Base-by-base conservation (phyloP, 345 rosid species). In the Camelina neglecta region DNA sequence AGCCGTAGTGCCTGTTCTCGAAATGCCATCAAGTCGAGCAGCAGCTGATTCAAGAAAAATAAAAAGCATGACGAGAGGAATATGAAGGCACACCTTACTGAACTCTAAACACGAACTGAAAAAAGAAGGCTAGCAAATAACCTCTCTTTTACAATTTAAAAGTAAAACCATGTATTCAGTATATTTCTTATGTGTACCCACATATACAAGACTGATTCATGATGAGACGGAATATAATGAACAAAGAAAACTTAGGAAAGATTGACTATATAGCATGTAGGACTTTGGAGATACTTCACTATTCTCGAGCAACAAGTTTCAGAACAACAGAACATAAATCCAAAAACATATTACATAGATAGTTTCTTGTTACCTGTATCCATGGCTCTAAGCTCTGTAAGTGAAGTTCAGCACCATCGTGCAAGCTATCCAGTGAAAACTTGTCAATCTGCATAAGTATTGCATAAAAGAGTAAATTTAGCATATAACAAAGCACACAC, bases 1-100 rank as follows among this genome's bases (percentile, higher is more conserved):
- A 93, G 94, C 62, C 97, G 92, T 58, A 95, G 83, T 53, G 99
- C 96, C 85, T 95, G 99, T 78, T 95, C 99, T 63, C 97, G 89
- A 77, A 93, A 95, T 67, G 90, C 91, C 99, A 95, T 90, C 85
- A 95, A 81, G 84, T 93, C 99, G 76, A 89, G 91, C 74, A 95
- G 96, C 84, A 95, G 82, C 99, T 95, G 87, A 59, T 81, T 41
- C 86, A 86, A 74, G 65, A 56, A 57, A 84, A 75, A 71, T 64
- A 45, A 83, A 85, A 76, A 15, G n/a, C 3, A 57, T 77, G 71
- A 61, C 11, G 8, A 8, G 65, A 49, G 69, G 69, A 72, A 60
- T 23, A 67, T 3, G 36, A 39, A 61, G 61, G 38, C 57, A 67
- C 0, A 36, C 42, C 44, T 55, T 45, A 44, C 42, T 35, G 48